Evolutionary conservation across 1,139 yeast species (phyloP).

Genomic region (Sugiyamaella xylanicola): DNA sequence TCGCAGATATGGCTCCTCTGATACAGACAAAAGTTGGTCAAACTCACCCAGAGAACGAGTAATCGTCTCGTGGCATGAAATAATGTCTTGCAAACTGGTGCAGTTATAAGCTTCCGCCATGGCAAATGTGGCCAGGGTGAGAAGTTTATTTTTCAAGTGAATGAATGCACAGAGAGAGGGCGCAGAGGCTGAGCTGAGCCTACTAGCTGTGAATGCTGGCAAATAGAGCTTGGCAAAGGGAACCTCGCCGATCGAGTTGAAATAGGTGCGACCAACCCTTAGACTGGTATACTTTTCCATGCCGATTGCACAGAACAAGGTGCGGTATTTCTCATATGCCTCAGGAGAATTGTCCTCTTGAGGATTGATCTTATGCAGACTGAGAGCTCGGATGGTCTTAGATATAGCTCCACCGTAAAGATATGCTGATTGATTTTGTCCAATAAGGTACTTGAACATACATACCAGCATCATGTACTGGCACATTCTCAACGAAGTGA

Average conservation of each 20-base stretch:
- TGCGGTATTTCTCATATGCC: constrained; percentile 27
- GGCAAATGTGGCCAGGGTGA: constrained; percentile 12
- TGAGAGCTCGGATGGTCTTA: constrained; percentile 26
- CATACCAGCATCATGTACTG: constrained; percentile 28
- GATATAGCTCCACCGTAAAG: constrained; percentile 25
- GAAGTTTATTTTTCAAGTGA: constrained; percentile 10
- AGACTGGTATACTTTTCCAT: constrained; percentile 28
- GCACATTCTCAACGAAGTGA: constrained; percentile 22
- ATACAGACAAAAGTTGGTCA: constrained; percentile 8
- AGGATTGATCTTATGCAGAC: constrained; percentile 26
- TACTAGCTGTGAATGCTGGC: constrained; percentile 6
- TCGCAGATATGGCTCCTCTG: constrained; percentile 20
- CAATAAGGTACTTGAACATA: constrained; percentile 26
- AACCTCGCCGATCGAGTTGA: constrained; percentile 15
- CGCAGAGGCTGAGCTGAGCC: not conserved
- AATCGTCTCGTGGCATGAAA: constrained; percentile 8
- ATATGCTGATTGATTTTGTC: constrained; percentile 26
- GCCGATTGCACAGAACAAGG: constrained; percentile 26
- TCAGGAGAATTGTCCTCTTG: constrained; percentile 21
- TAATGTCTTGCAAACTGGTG: constrained; percentile 13
- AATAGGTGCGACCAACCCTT: constrained; percentile 25
- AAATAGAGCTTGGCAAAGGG: constrained; percentile 11
- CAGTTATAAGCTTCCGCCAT: constrained; percentile 16
- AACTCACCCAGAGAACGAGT: constrained; percentile 7
- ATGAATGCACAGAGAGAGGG: constrained; percentile 14